These are phyloP conservation scores for Aegle marmelos DNA, from an alignment of 345 rosid genomes.

Conservation along the genomic window DNA sequence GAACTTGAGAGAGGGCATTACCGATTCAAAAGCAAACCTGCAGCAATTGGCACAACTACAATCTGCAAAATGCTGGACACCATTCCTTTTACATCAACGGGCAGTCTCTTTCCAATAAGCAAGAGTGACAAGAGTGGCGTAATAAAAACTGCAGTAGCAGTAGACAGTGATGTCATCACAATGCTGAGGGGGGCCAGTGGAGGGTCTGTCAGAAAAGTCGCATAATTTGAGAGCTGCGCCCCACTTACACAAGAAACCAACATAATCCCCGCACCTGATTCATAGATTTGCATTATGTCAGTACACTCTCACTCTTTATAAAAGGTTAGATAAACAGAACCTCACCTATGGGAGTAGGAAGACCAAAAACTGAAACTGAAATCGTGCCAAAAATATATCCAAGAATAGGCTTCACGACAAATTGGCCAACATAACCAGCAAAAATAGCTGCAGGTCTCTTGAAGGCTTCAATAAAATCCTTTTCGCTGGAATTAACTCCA, in stretches of 20 bases:
- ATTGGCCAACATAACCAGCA: constrained; percentile 82
- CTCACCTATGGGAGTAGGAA: constrained; percentile 80
- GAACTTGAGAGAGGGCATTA: constrained; percentile 15
- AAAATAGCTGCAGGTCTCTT: constrained; percentile 73
- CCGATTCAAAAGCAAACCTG: constrained; percentile 85
- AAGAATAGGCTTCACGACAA: constrained; percentile 75
- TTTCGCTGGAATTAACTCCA: constrained; percentile 84
- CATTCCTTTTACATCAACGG: constrained; percentile 94
- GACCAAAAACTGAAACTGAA: constrained; percentile 61
- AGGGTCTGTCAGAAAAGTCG: constrained; percentile 85
- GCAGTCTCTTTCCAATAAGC: constrained; percentile 85
- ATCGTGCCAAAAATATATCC: constrained; percentile 77
- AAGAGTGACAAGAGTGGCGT: constrained; percentile 80
- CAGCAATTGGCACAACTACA: constrained; percentile 76
- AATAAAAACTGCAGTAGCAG: constrained; percentile 77
- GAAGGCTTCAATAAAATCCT: constrained; percentile 84
- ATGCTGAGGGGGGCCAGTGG: constrained; percentile 83
- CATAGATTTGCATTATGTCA: constrained; percentile 17
- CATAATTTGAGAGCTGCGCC: constrained; percentile 92
- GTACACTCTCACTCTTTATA: neutral
- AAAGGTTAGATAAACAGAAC: constrained; percentile 5
- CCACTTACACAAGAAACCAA: constrained; percentile 96
- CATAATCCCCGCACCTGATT: constrained; percentile 88
- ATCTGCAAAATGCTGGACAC: constrained; percentile 84
- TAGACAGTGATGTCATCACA: constrained; percentile 92